Conservation (phyloP, 2,329 filamentous ascomycete genomes). For the Lachnellula arida region DNA sequence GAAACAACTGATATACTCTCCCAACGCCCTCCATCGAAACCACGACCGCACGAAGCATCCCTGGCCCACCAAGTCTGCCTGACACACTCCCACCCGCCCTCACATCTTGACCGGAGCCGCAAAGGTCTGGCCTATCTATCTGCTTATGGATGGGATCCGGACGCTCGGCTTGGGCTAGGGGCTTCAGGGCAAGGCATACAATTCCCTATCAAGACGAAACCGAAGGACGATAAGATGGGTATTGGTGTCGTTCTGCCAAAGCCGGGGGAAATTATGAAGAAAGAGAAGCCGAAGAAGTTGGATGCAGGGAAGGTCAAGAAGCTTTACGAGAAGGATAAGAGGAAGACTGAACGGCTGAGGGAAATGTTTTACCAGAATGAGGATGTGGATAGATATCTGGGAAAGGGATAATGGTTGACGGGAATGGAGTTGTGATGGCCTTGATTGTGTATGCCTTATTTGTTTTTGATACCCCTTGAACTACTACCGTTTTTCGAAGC, state of each 20-base stretch:
- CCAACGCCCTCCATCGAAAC: constrained; percentile 19
- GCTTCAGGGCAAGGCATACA: constrained; percentile 63
- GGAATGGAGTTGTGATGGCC: neutral
- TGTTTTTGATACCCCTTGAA: neutral
- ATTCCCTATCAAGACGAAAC: constrained; percentile 64
- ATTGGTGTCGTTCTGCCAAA: constrained; percentile 52
- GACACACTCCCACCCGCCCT: constrained; percentile 66
- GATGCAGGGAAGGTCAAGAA: constrained; percentile 68
- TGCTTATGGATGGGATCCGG: constrained; percentile 70
- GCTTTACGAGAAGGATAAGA: constrained; percentile 56
- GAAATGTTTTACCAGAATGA: constrained; percentile 69
- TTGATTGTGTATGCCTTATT: neutral
- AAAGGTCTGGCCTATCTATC: constrained; percentile 65
- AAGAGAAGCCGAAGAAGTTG: constrained; percentile 46
- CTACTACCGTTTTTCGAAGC: neutral
- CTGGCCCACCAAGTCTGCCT: constrained; percentile 69
- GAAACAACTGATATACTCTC: neutral
- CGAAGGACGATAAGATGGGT: constrained; percentile 72
- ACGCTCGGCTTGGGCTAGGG: constrained; percentile 68
- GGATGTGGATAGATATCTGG: constrained; percentile 66
- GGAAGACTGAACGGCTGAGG: constrained; percentile 57
- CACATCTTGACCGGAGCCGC: constrained; percentile 62
- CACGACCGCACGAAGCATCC: constrained; percentile 50
- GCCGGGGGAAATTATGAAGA: constrained; percentile 33
- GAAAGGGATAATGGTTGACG: constrained; percentile 12